phyloP scores from a whole-genome alignment of 495 filamentous ascomycete species.

The Neurospora hispaniola region DNA sequence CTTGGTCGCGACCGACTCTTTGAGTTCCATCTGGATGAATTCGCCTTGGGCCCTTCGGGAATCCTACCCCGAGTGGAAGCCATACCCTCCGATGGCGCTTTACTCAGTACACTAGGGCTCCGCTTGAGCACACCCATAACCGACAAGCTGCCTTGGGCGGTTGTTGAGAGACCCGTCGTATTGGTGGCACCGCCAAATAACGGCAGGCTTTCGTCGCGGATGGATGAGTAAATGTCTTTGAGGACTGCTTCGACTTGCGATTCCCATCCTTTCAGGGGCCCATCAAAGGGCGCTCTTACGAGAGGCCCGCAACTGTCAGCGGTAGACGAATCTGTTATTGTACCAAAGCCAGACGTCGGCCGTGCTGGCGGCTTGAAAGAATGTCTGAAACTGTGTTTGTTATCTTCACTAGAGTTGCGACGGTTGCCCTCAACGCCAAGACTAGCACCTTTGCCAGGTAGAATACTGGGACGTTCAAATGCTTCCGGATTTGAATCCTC shows the following conservation, averaged over 20 bases:
- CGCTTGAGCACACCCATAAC: conserved; percentile 66
- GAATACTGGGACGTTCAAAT: conserved; percentile 45
- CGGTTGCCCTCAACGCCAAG: conserved; percentile 16
- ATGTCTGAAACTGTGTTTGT: conserved; percentile 30
- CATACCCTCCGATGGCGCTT: conserved; percentile 67
- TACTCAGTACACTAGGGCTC: conserved; percentile 83
- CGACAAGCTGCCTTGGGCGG: conserved; percentile 30
- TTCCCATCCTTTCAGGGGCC: conserved; percentile 74
- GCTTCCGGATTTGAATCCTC: conserved; percentile 57
- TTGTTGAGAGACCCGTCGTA: conserved; percentile 31
- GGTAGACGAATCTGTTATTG: conserved; percentile 15
- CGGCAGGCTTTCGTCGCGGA: conserved; percentile 74
- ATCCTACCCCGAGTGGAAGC: conserved; percentile 59
- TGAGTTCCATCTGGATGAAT: conserved; percentile 62
- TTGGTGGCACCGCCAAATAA: conserved; percentile 55
- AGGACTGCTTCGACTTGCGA: conserved; percentile 79
- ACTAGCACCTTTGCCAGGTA: conserved; percentile 25
- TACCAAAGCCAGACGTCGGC: conserved; percentile 31
- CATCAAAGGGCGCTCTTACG: conserved; percentile 69
- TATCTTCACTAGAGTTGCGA: conserved; percentile 31
- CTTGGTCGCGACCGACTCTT: conserved; percentile 80
- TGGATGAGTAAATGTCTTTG: conserved; percentile 84
- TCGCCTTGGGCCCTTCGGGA: conserved; percentile 47
- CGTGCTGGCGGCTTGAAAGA: conserved; percentile 40
- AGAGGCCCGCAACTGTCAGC: conserved; percentile 50